These are phyloP conservation scores for Cornus suecica DNA, from an alignment of 148 eudicot species.

Conservation along the genomic window DNA sequence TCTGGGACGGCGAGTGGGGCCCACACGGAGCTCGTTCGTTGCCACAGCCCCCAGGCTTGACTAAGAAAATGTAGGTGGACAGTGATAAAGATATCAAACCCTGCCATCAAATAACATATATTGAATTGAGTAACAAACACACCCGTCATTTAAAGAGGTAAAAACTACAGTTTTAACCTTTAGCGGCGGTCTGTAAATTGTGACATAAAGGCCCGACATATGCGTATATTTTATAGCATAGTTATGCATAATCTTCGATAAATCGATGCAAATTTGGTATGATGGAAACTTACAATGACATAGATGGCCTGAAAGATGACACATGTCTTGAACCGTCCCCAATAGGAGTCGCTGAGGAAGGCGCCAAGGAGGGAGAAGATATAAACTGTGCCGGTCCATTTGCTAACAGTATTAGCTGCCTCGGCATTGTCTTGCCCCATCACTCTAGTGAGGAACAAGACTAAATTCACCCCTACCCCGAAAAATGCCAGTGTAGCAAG, in stretches of 20 bases:
- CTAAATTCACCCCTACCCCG: slow-evolving; percentile 7
- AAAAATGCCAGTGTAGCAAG: slow-evolving; percentile 7
- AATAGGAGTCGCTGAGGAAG: slow-evolving; percentile 2
- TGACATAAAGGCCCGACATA: no score
- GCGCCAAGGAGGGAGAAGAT: slow-evolving; percentile 1
- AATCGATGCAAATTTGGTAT: no score
- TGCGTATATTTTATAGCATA: no score
- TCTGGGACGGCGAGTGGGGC: background rate
- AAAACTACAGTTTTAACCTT: no score
- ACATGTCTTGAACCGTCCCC: slow-evolving; percentile 3
- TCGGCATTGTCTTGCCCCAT: slow-evolving; percentile 4
- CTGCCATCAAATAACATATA: background rate
- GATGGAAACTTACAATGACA: background rate
- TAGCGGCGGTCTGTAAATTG: no score
- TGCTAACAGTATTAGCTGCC: slow-evolving; percentile 4
- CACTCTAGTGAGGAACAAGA: slow-evolving; percentile 5
- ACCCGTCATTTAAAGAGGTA: no score
- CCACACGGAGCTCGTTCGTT: background rate
- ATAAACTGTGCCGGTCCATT: background rate
- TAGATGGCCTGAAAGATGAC: background rate
- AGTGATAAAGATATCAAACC: background rate
- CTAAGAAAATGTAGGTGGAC: background rate
- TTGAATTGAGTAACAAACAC: no score
- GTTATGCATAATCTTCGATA: background rate
- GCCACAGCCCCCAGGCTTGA: background rate